Conservation (phyloP, 2,329 filamentous ascomycete genomes). For the Alternaria atra region DNA sequence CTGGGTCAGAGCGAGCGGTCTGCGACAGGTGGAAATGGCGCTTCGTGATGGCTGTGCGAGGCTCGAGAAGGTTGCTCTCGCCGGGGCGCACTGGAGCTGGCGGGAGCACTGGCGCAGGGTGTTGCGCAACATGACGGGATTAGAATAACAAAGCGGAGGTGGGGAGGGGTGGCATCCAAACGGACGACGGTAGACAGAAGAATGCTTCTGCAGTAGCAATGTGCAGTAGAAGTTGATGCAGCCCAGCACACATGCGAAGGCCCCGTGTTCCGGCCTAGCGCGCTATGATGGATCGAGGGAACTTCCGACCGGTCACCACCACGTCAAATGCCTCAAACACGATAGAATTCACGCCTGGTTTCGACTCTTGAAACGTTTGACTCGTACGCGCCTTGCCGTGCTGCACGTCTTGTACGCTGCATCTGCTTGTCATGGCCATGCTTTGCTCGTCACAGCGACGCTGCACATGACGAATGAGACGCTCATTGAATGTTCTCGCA, state of each 20-base stretch:
- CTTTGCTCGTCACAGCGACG: background rate
- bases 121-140: conserved; percentile 73
- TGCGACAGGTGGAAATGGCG: conserved; percentile 58
- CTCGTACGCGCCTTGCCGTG: background rate
- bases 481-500: conserved; percentile 1
- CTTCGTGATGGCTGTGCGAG: conserved; percentile 51
- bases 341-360: background rate
- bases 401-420: background rate
- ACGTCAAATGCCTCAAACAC: conserved; percentile 36
- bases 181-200: conserved; percentile 31
- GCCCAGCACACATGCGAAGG: conserved; percentile 29
- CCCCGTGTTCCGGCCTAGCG: conserved; percentile 32
- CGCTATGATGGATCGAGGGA: conserved; percentile 16
- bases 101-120: conserved; percentile 71
- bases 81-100: conserved; percentile 67
- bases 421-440: background rate
- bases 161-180: conserved; percentile 44
- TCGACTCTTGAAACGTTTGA: background rate
- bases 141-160: conserved; percentile 26
- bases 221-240: conserved; percentile 26
- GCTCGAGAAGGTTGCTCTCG: conserved; percentile 56
- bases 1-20: conserved; percentile 57
- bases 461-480: conserved; percentile 2
- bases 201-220: conserved; percentile 29
- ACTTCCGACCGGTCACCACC: conserved; percentile 19